Conservation (phyloP, 2,329 filamentous ascomycete genomes). For the Ophiostoma fasciatum region DNA sequence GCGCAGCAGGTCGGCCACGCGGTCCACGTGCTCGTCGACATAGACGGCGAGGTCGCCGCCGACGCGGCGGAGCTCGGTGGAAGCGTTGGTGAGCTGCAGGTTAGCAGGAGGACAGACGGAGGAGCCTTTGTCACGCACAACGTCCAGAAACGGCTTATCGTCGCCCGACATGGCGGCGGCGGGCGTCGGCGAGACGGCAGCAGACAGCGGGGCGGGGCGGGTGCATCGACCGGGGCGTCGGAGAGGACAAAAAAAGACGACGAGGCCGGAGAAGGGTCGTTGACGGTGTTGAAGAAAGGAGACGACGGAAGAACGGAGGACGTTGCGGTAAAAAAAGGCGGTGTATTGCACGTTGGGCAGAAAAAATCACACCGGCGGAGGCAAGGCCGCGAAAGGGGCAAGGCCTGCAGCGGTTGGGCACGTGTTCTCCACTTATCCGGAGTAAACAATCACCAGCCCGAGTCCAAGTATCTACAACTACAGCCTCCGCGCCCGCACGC, state of each 20-base stretch:
- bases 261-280: too few species aligned
- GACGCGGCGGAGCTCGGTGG: slow-evolving; percentile 54
- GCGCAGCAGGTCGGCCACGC: slow-evolving; percentile 54
- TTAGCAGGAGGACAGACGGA: slow-evolving; percentile 1
- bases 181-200: too few species aligned
- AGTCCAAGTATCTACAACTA: slow-evolving; percentile 1
- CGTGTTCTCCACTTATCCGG: too few species aligned
- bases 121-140: neutral
- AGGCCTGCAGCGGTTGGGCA: too few species aligned
- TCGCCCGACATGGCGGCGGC: too few species aligned
- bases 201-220: too few species aligned
- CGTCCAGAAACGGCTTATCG: neutral
- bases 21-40: slow-evolving; percentile 69
- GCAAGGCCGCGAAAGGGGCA: too few species aligned
- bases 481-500: slow-evolving; percentile 12
- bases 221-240: too few species aligned
- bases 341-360: neutral
- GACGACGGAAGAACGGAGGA: neutral
- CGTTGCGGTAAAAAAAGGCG: neutral
- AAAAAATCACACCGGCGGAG: too few species aligned
- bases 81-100: slow-evolving; percentile 34
- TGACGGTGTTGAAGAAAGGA: neutral
- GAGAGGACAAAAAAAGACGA: too few species aligned
- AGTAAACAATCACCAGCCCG: neutral
- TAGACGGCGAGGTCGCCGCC: slow-evolving; percentile 61